These are phyloP conservation scores for Colletotrichum sp. DNA, from an alignment of 2,329 filamentous ascomycete genomes.

Conservation along the genomic window DNA sequence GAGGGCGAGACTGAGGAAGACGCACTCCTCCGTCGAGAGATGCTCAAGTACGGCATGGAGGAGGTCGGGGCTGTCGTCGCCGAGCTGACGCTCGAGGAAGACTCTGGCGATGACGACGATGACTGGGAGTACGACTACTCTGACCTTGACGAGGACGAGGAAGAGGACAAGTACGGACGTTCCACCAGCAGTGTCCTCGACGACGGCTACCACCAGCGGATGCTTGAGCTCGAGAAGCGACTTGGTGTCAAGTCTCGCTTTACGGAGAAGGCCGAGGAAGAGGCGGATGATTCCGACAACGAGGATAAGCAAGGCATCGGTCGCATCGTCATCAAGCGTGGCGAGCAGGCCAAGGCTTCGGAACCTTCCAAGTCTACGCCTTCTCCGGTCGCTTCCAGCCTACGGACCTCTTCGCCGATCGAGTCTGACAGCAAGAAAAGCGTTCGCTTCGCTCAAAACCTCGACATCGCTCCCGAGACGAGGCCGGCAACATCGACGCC, in stretches of 20 bases:
- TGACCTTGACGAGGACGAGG: slow-evolving; percentile 62
- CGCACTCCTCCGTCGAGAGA: slow-evolving; percentile 79
- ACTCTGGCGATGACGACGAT: slow-evolving; percentile 53
- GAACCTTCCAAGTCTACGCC: not conserved
- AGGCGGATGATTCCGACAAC: slow-evolving; percentile 35
- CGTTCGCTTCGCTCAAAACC: slow-evolving; percentile 77
- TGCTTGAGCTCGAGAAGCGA: slow-evolving; percentile 84
- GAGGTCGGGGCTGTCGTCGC: slow-evolving; percentile 93
- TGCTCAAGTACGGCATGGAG: slow-evolving; percentile 87
- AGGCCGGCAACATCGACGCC: not conserved
- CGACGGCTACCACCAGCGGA: slow-evolving; percentile 78
- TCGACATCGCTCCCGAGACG: slow-evolving; percentile 69
- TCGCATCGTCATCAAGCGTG: slow-evolving; percentile 54
- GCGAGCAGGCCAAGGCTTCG: not conserved
- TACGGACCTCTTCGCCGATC: slow-evolving; percentile 9
- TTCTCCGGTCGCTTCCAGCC: slow-evolving; percentile 19
- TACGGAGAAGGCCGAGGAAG: slow-evolving; percentile 38
- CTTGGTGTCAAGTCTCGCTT: slow-evolving; percentile 64
- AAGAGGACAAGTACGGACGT: slow-evolving; percentile 79
- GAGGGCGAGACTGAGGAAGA: slow-evolving; percentile 82
- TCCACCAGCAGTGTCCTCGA: slow-evolving; percentile 70
- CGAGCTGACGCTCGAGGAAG: slow-evolving; percentile 83
- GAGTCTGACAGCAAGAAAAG: slow-evolving; percentile 61
- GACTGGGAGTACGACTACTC: slow-evolving; percentile 54
- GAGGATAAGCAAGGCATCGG: slow-evolving; percentile 57